Evolutionary conservation across 1,284 basidiomycete species (phyloP).

Genomic region (Marasmius fiardii): DNA sequence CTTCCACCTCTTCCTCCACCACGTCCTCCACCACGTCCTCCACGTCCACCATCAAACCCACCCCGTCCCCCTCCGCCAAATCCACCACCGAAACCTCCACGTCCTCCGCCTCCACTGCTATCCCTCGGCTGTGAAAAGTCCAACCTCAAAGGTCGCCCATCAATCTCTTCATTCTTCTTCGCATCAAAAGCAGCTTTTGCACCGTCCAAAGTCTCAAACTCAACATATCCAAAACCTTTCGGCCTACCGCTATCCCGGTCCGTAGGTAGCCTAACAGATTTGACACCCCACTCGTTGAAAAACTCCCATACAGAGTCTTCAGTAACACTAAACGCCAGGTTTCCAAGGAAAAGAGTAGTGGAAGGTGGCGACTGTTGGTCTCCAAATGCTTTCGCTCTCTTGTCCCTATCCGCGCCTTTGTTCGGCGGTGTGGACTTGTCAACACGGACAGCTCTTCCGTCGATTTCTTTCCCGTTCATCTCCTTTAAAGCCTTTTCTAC

Average conservation of each 20-base stretch:
- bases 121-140: slow-evolving; percentile 91
- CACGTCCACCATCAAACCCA: slow-evolving; percentile 33
- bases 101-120: slow-evolving; percentile 50
- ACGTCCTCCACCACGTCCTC: slow-evolving; percentile 42
- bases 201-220: slow-evolving; percentile 80
- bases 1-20: slow-evolving; percentile 38
- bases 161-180: slow-evolving; percentile 75
- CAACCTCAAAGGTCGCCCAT: slow-evolving; percentile 79
- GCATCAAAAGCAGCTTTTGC: slow-evolving; percentile 82
- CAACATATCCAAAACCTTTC: slow-evolving; percentile 98
- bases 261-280: slow-evolving; percentile 89
- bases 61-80: slow-evolving; percentile 44
- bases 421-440: slow-evolving; percentile 74
- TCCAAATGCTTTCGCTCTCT: slow-evolving; percentile 75
- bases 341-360: slow-evolving; percentile 86
- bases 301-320: slow-evolving; percentile 92
- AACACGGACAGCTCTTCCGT: slow-evolving; percentile 87
- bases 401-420: slow-evolving; percentile 54
- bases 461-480: slow-evolving; percentile 83
- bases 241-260: slow-evolving; percentile 89
- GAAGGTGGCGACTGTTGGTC: slow-evolving; percentile 76
- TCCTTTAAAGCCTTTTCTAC: slow-evolving; percentile 72
- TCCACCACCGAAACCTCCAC: slow-evolving; percentile 47
- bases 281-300: slow-evolving; percentile 90
- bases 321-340: slow-evolving; percentile 77